Evolutionary conservation across 495 filamentous ascomycete species (phyloP), one percentile per base, ranked within the genome.

Genomic region (Lasiosphaeria hispida): DNA sequence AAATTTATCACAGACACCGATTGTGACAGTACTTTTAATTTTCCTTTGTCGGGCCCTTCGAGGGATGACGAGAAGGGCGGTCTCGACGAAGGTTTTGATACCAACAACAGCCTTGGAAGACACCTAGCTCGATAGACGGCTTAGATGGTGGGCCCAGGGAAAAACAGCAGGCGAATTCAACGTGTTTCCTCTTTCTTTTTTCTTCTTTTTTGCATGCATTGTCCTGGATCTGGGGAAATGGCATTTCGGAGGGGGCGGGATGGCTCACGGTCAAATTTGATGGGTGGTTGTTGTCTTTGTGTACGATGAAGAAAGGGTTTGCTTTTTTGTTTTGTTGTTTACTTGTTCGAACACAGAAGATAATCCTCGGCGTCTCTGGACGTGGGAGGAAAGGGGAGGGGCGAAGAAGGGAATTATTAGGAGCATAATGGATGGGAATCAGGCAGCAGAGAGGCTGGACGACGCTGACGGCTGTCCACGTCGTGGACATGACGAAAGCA

Each of bases 191-290:
- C 5, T 57, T 55, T 15, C 62, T 59, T 42, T 59, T 47, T 67
- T 69, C 67, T 64, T 59, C 38, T 59, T 47, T 67, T 69, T 69
- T 67, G 57, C 68, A 66, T 70, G 69, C 69, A 69, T 68, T 49
- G 57, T 69, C 63, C 68, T 63, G 66, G 69, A 57, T 63, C 53
- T 36, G 59, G 63, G 61, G 63, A 55, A 60, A 59, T 10, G 67
- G 67, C 67, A 70, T 70, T 56, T 55, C 11, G 14, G 10, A 30
- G 53, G 58, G 62, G 44, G 55, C 47, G 59, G 59, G 47, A 15
- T 57, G 61, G 54, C 55, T 59, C 30, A 34, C 36, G 61, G 50
- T 63, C 47, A 54, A 59, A 47, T 61, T 63, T 58, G 30, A 38
- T 30, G 50, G 61, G 50, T 15, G 48, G 58, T 51, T 37, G 57